A percentile compares a stretch with the other conserved stretches of the same genome.
These are phyloP conservation scores for Warburgia ugandensis DNA, from an alignment of 164 flowering plant species.

Conservation along the genomic window DNA sequence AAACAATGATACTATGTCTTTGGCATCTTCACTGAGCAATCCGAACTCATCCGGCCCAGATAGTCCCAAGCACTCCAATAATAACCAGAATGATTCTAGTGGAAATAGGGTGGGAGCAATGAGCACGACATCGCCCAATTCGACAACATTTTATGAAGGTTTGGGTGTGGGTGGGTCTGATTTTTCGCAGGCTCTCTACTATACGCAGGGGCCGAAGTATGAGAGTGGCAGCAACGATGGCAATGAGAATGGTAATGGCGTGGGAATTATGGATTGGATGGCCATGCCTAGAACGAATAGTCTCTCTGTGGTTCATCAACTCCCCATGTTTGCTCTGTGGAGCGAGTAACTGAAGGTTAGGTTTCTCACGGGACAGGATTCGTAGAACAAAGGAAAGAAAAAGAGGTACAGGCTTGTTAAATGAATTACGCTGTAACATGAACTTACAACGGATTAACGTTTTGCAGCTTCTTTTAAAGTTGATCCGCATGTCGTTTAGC, in stretches of 20 bases:
- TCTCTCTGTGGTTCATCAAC: slow-evolving; percentile 28
- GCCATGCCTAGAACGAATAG: not conserved
- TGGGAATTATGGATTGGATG: slow-evolving; percentile 14
- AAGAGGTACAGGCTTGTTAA: not conserved
- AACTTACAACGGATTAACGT: not conserved
- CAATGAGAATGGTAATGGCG: not conserved
- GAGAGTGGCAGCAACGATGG: slow-evolving; percentile 10
- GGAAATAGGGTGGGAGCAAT: not conserved
- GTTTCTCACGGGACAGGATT: not conserved
- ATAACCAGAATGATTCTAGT: not conserved
- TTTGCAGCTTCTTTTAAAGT: not conserved
- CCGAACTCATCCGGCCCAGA: slow-evolving; percentile 15
- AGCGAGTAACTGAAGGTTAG: slow-evolving; percentile 10
- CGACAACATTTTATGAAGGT: not conserved
- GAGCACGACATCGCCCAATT: not conserved
- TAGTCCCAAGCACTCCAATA: slow-evolving; percentile 16
- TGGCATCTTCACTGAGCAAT: slow-evolving; percentile 13
- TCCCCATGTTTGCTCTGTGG: slow-evolving; percentile 45
- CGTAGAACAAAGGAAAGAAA: not conserved
- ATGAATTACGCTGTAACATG: not conserved
- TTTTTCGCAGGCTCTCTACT: slow-evolving; percentile 15
- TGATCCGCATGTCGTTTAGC: no score
- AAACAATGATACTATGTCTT: not conserved
- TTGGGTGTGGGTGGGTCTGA: slow-evolving; percentile 3
- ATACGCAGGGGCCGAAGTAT: slow-evolving; percentile 22